Base-by-base conservation (phyloP, 805 yeast species). In the Wickerhamiella domercqiae region DNA sequence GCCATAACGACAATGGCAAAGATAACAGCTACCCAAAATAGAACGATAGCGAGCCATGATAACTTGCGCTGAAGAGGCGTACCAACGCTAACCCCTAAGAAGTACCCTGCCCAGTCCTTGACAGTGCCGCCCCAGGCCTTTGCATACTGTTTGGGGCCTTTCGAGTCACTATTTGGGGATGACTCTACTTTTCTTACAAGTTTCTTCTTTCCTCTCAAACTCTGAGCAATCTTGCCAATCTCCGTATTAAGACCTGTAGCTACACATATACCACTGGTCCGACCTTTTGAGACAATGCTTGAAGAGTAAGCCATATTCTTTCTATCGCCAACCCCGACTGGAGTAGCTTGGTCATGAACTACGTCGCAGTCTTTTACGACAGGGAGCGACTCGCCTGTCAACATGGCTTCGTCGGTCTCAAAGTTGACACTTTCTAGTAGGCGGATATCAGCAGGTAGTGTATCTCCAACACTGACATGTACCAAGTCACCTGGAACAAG, bases 1-100 rank as follows among this genome's bases (percentile, higher is more conserved):
- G 75, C 93, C 93, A 82, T 78, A 3, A 80, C 93, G 15, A 83
- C 72, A 40, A 83, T 74, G 1, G 94, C 94, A 52, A 81, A 76
- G 1, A 83, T 47, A n/a, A 82, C 90, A 4, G 94, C 94, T 34
- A 82, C 61, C 48, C 66, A 64, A 47, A 82, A 81, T 34, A 83
- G 63, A 31, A 69, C 54, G 36, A 81, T 70, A 3, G 94, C 93
- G 38, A 83, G 63, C 66, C 77, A 73, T 1, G 94, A 73, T 38
- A 83, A 64, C 48, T 72, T 73, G 44, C 79, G 67, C 45, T 78
- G 86, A 45, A 82, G 65, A 2, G 94, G 94, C 2, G 94, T 83
- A 25, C 94, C 94, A 13, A 66, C 72, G 26, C 69, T 70, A 21
- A 76, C 70, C 37, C 94, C 94, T 46, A 83, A 65, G 46, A 83